Conservation (phyloP, 192 early-diverging fungal species). For the Backusella mclennaniae region DNA sequence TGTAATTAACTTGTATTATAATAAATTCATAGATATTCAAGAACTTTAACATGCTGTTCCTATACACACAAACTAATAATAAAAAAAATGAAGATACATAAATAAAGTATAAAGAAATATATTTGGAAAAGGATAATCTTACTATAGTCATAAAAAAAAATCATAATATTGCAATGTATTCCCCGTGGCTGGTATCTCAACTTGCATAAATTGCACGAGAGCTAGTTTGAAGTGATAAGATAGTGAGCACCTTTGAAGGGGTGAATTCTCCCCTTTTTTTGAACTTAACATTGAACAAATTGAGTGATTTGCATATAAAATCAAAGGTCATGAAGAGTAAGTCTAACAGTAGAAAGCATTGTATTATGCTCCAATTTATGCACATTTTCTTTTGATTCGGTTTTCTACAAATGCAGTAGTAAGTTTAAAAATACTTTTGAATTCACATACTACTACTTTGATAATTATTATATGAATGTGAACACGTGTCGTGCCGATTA, state of each 20-base stretch:
- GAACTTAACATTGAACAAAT: not conserved
- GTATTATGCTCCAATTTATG: not conserved
- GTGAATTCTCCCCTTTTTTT: not conserved
- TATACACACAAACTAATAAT: not conserved
- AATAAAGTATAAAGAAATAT: not conserved
- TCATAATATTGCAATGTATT: not conserved
- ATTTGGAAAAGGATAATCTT: not conserved
- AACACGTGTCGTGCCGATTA: not conserved
- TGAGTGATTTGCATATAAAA: not conserved
- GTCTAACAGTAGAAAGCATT: not conserved
- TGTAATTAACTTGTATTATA: not conserved
- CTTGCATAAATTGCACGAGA: not conserved
- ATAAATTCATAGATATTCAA: not conserved
- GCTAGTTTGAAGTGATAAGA: not conserved
- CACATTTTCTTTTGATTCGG: not conserved
- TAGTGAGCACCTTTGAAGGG: constrained; percentile 1
- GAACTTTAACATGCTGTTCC: not conserved
- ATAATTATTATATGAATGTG: not conserved
- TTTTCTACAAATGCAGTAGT: constrained; percentile 1
- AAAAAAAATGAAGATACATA: too few relatives aligned
- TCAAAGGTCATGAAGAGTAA: not conserved
- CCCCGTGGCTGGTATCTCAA: constrained; percentile 4
- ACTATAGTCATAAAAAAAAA: not conserved
- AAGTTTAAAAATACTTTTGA: not conserved
- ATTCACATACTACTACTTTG: not conserved